Base-by-base conservation (phyloP, 1,139 yeast species). In the Blastobotrys indianensis region DNA sequence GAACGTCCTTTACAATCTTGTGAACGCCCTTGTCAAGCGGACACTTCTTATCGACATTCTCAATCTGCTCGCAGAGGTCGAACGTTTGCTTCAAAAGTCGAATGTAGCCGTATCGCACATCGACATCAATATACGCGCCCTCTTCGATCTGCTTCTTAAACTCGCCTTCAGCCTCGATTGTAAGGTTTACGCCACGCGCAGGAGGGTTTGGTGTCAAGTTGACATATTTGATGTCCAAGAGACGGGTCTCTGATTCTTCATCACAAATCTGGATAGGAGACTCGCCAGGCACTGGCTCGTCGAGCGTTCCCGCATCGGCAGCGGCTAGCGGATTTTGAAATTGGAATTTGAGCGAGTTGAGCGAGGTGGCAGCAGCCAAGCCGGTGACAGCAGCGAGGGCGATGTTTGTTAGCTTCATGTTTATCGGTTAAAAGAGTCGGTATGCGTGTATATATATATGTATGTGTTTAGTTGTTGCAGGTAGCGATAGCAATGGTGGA, bases 81-180 rank as follows among this genome's bases (percentile, higher is more conserved):
- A 82, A 84, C 10, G 94, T 85, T 62, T 87, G 88, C 57, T 86
- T 84, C 47, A 94, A 67, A 51, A 92, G 74, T 59, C 84, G 83
- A 65, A 92, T 90, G 69, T 85, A 87, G 9, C 97, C 98, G 60
- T 88, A 84, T 55, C 86, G 77, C 32, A 94, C 97, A 54, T 87
- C 95, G 34, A 92, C 88, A 54, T 87, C 95, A 44, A 92, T 94
- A 61, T 88, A 92, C 0, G 97, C 86, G 33, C 98, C 98, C 34
- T 79, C 92, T 37, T 67, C 77, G 39, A 94, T 70, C 15, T 72
- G 73, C 47, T 75, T 64, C 35, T 71, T 57, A 50, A 90, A 67
- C 41, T 62, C 63, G 1, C 96, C 98, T 13, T 70, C 64, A 3
- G 96, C 98, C 25, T 74, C 64, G 52, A 94, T 79, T 12, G 94